Conservation (phyloP, 1,284 basidiomycete species). For the Boletus semigastroideus region DNA sequence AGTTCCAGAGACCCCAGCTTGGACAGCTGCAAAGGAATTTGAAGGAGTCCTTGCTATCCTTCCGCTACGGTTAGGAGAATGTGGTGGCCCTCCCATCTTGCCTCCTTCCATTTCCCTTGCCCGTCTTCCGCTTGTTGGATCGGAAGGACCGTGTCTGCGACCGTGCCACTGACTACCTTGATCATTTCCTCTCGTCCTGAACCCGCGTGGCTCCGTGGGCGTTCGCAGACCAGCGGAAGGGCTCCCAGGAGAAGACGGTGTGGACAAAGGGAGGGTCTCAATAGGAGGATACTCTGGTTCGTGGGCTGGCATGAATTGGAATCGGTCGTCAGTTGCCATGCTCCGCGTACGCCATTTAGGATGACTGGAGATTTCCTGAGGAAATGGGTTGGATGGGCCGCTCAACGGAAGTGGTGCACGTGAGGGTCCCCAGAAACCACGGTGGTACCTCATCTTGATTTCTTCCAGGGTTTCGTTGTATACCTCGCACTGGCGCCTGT, state of each 20-base stretch:
- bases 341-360: conserved; percentile 20
- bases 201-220: conserved; percentile 9
- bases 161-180: background rate
- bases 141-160: conserved; percentile 5
- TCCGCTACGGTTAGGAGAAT: background rate
- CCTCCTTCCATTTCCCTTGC: background rate
- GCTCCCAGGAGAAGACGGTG: conserved; percentile 12
- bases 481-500: conserved; percentile 9
- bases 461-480: conserved; percentile 15
- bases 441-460: conserved; percentile 13
- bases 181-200: conserved; percentile 1
- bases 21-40: background rate
- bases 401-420: background rate
- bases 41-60: background rate
- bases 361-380: conserved; percentile 12
- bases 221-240: conserved; percentile 5
- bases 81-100: background rate
- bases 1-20: background rate
- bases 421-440: background rate
- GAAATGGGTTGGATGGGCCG: conserved; percentile 2
- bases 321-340: background rate
- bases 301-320: background rate
- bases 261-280: conserved; percentile 14
- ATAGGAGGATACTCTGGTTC: conserved; percentile 20
- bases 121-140: conserved; percentile 5